Evolutionary conservation across 192 early-diverging fungal genomes (phyloP).

Genomic region (Allomyces macrogynus): DNA sequence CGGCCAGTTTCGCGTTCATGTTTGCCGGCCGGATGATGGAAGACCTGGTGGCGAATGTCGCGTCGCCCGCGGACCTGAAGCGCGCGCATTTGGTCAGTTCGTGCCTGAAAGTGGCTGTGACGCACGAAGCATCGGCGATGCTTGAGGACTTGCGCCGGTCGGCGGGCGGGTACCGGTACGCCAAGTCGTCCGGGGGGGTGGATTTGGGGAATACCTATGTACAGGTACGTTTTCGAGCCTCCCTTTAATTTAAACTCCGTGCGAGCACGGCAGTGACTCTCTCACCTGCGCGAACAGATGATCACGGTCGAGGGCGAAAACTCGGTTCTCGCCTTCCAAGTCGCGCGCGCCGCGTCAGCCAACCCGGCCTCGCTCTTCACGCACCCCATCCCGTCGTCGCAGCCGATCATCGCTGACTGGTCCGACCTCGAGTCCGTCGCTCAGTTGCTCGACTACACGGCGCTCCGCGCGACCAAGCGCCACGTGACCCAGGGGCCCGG

Average conservation of each 20-base stretch:
- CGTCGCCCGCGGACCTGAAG: conserved; percentile 48
- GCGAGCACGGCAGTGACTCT: no score
- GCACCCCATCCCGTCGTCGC: not conserved
- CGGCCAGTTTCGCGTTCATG: conserved; percentile 51
- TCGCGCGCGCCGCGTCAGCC: not conserved
- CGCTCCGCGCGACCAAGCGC: not conserved
- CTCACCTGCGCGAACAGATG: not conserved
- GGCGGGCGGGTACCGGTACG: conserved; percentile 65
- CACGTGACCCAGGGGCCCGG: not conserved
- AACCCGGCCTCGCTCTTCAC: not conserved
- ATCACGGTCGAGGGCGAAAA: not conserved
- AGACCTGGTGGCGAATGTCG: conserved; percentile 32
- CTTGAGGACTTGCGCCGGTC: conserved; percentile 54
- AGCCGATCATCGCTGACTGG: not conserved
- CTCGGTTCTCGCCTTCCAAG: not conserved
- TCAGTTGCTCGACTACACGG: not conserved
- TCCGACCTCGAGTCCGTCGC: not conserved
- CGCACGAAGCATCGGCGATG: conserved; percentile 35
- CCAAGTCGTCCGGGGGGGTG: conserved; percentile 46
- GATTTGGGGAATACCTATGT: conserved; percentile 45
- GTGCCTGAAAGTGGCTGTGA: conserved; percentile 50
- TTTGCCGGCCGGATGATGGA: conserved; percentile 45
- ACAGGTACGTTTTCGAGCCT: no score
- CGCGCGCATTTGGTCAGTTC: conserved; percentile 28
- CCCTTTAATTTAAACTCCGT: no score